Evolutionary conservation across 768 basidiomycete species (phyloP).

Genomic region (Pholiota conissans): DNA sequence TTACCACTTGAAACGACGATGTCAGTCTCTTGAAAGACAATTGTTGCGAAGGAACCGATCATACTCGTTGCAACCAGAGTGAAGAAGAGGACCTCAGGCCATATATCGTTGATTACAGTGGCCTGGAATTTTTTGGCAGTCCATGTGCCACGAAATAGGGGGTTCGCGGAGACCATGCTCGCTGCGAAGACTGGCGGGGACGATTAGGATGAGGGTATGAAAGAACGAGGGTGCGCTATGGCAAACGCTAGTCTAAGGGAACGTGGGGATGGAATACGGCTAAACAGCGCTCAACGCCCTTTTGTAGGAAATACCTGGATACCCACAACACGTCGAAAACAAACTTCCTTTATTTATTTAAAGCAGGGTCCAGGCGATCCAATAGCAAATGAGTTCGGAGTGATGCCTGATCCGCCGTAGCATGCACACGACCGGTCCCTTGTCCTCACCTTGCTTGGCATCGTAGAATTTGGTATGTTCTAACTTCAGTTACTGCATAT

Average conservation of each 20-base stretch:
- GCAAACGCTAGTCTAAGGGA: background rate
- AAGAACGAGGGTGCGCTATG: background rate
- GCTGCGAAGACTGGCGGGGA: background rate
- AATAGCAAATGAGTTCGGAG: background rate
- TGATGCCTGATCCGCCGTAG: background rate
- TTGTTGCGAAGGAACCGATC: constrained; percentile 8
- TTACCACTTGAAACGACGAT: constrained; percentile 47
- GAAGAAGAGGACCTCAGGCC: constrained; percentile 65
- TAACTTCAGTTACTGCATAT: background rate
- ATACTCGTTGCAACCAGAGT: constrained; percentile 55
- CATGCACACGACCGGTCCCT: background rate
- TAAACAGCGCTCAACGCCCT: background rate
- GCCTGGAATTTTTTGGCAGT: constrained; percentile 52
- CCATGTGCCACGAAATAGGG: constrained; percentile 47
- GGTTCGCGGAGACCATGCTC: constrained; percentile 44
- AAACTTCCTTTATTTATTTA: background rate
- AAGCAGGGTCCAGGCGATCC: background rate
- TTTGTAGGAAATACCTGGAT: background rate
- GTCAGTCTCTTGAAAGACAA: background rate
- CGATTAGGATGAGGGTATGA: background rate
- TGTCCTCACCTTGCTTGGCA: background rate
- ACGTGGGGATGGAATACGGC: background rate
- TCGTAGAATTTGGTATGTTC: background rate
- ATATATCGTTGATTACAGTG: constrained; percentile 66
- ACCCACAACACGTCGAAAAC: background rate